phyloP scores from a whole-genome alignment of 1,284 basidiomycete genomes.

The Ustilago curta region DNA sequence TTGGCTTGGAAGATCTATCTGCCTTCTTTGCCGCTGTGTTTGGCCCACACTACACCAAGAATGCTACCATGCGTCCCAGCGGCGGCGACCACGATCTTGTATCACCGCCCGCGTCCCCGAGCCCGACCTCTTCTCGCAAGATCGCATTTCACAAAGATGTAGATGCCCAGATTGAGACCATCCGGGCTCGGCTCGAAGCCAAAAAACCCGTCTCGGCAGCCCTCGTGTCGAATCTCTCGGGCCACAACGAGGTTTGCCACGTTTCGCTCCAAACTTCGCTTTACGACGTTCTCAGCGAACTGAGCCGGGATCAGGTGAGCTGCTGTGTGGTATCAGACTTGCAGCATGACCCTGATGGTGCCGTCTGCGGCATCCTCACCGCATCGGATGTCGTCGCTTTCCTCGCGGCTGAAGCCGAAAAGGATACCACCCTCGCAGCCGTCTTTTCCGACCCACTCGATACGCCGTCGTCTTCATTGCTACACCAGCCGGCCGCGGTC shows the following conservation, averaged over 20 bases:
- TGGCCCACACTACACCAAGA: slow-evolving; percentile 21
- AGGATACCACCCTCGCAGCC: slow-evolving; percentile 15
- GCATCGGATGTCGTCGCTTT: slow-evolving; percentile 35
- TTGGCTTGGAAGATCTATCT: slow-evolving; percentile 40
- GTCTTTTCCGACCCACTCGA: slow-evolving; percentile 26
- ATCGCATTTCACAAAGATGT: background rate
- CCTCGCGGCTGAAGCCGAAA: slow-evolving; percentile 30
- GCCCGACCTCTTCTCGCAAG: background rate
- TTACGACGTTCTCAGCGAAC: slow-evolving; percentile 12
- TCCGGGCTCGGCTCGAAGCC: slow-evolving; percentile 16
- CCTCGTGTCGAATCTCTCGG: slow-evolving; percentile 37
- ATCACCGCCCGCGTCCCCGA: slow-evolving; percentile 43
- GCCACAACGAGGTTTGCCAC: slow-evolving; percentile 24
- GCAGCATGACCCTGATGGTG: slow-evolving; percentile 12
- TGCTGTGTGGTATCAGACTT: slow-evolving; percentile 32
- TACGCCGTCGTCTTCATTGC: slow-evolving; percentile 2
- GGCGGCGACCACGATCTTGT: slow-evolving; percentile 6
- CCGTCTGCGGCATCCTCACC: slow-evolving; percentile 42
- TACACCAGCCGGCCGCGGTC: slow-evolving; percentile 28
- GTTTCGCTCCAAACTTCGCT: slow-evolving; percentile 26
- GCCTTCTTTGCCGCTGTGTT: slow-evolving; percentile 44
- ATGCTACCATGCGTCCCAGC: background rate
- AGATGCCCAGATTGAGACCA: slow-evolving; percentile 2
- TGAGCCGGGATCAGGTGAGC: slow-evolving; percentile 25
- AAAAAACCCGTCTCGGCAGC: slow-evolving; percentile 18